phyloP scores from a whole-genome alignment of 352 stramenopile species.

The Globisporangium splendens region DNA sequence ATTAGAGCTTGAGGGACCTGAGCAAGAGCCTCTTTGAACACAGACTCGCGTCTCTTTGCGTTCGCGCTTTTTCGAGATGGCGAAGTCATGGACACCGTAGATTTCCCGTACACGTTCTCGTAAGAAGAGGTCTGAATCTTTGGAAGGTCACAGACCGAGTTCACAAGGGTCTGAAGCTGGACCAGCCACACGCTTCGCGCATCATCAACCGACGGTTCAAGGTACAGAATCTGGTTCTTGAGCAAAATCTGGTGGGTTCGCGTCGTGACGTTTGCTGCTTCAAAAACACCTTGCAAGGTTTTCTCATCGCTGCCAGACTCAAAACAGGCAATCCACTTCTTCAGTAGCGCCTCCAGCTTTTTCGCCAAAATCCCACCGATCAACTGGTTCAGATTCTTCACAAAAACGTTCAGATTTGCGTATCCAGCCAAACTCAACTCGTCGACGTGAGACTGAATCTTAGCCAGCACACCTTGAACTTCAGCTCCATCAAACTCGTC shows the following conservation, averaged over 20 bases:
- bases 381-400: slow-evolving; percentile 88
- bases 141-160: slow-evolving; percentile 91
- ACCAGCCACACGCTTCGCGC: slow-evolving; percentile 87
- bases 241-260: slow-evolving; percentile 92
- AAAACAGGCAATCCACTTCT: slow-evolving; percentile 75
- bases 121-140: slow-evolving; percentile 87
- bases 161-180: slow-evolving; percentile 92
- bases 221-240: slow-evolving; percentile 96
- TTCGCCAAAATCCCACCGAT: slow-evolving; percentile 82
- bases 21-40: slow-evolving; percentile 68
- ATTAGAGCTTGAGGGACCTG: slow-evolving; percentile 64
- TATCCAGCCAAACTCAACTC: slow-evolving; percentile 94
- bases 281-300: slow-evolving; percentile 36
- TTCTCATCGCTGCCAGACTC: slow-evolving; percentile 60
- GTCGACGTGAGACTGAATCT: slow-evolving; percentile 92
- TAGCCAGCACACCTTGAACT: slow-evolving; percentile 65
- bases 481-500: slow-evolving; percentile 52
- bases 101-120: slow-evolving; percentile 83
- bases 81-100: slow-evolving; percentile 53
- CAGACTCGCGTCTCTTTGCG: slow-evolving; percentile 52
- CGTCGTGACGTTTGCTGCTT: slow-evolving; percentile 38
- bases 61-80: slow-evolving; percentile 56
- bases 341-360: slow-evolving; percentile 64
- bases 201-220: slow-evolving; percentile 93
- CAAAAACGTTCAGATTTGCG: slow-evolving; percentile 90